Evolutionary conservation across 73 alveolate species (phyloP).

Genomic region (Blepharisma japonicum): DNA sequence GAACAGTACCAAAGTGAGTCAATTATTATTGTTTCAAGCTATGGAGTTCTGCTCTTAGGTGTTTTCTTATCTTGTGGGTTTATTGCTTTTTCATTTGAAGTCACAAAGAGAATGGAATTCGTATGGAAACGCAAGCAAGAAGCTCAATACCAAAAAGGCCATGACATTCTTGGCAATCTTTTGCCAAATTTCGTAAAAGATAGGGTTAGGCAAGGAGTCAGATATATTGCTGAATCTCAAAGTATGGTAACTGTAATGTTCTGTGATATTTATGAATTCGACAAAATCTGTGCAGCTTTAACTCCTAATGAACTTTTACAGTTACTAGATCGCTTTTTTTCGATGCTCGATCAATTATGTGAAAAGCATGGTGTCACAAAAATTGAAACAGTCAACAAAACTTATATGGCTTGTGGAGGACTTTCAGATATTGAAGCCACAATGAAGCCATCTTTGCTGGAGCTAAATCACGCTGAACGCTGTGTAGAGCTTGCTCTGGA

Average conservation of each 20-base stretch:
- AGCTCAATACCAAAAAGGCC: not conserved
- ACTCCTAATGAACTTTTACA: slow-evolving; percentile 56
- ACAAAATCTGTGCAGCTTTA: slow-evolving; percentile 46
- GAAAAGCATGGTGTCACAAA: slow-evolving; percentile 49
- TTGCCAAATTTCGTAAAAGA: slow-evolving; percentile 68
- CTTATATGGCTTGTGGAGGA: slow-evolving; percentile 94
- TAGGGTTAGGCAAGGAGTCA: slow-evolving; percentile 50
- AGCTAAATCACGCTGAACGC: not conserved
- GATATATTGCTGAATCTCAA: slow-evolving; percentile 62
- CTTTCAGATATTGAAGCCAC: slow-evolving; percentile 54
- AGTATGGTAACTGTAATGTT: slow-evolving; percentile 60
- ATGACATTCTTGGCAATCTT: slow-evolving; percentile 48
- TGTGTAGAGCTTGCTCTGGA: slow-evolving; percentile 24
- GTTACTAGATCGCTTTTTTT: slow-evolving; percentile 46
- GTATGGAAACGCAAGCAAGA: slow-evolving; percentile 4
- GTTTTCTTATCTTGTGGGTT: not conserved
- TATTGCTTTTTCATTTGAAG: slow-evolving; percentile 27
- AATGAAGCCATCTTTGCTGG: not conserved
- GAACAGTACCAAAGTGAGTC: not conserved
- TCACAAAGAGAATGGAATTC: slow-evolving; percentile 31
- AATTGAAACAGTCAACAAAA: slow-evolving; percentile 86
- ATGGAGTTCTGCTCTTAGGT: slow-evolving; percentile 15
- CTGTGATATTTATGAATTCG: slow-evolving; percentile 62
- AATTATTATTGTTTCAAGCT: not conserved
- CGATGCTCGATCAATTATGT: slow-evolving; percentile 60